Evolutionary conservation across 148 eudicot genomes (phyloP).

Genomic region (Drosera capensis): DNA sequence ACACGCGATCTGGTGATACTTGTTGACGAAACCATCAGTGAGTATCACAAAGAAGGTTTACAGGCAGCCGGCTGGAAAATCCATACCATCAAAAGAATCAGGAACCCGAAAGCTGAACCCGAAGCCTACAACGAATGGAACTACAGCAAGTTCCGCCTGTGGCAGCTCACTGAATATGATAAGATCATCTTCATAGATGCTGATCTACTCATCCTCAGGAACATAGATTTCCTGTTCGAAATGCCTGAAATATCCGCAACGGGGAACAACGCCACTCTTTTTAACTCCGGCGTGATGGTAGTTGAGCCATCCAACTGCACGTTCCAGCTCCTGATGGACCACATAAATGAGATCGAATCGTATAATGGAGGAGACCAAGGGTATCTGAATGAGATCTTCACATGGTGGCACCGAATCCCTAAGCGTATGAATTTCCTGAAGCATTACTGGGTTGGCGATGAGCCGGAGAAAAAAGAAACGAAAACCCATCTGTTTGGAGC

Average conservation of each 20-base stretch:
- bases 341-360: conserved; percentile 3
- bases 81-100: conserved; percentile 5
- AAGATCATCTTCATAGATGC: conserved; percentile 11
- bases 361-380: conserved; percentile 11
- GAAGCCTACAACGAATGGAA: conserved; percentile 10
- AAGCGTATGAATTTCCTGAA: conserved; percentile 5
- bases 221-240: conserved; percentile 4
- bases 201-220: conserved; percentile 7
- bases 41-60: conserved; percentile 4
- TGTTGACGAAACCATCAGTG: conserved; percentile 6
- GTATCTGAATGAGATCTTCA: conserved; percentile 9
- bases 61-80: conserved; percentile 10
- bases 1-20: conserved; percentile 10
- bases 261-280: conserved; percentile 6
- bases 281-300: conserved; percentile 10
- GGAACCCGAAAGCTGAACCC: conserved; percentile 7
- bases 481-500: conserved; percentile 7
- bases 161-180: conserved; percentile 9
- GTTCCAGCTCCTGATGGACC: conserved; percentile 8
- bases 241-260: conserved; percentile 8
- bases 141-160: conserved; percentile 8
- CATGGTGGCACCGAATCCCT: conserved; percentile 11
- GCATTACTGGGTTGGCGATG: conserved; percentile 2
- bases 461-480: conserved; percentile 5
- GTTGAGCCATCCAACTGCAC: conserved; percentile 9